Conservation (phyloP, 1,284 basidiomycete species). For the Phylloporus sp. region DNA sequence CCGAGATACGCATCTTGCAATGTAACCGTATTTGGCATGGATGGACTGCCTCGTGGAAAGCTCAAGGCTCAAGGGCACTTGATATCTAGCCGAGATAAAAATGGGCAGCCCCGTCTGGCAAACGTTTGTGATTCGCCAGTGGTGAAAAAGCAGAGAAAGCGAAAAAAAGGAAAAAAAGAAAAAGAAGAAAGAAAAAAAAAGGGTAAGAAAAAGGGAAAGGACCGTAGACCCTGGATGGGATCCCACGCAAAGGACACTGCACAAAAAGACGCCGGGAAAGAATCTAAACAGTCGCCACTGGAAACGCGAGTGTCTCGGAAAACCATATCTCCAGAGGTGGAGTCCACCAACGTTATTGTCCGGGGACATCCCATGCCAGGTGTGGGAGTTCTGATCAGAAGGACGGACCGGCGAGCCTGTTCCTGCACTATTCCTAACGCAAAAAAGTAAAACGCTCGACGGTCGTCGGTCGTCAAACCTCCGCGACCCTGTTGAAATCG, state of each 20-base stretch:
- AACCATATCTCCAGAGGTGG: background rate
- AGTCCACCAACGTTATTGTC: background rate
- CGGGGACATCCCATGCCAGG: background rate
- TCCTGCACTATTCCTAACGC: background rate
- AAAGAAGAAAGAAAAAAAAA: background rate
- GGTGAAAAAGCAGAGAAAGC: background rate
- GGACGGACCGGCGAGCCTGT: background rate
- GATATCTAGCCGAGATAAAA: constrained; percentile 35
- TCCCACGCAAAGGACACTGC: background rate
- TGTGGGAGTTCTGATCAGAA: background rate
- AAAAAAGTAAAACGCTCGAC: background rate
- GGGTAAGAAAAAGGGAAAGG: background rate
- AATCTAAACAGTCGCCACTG: background rate
- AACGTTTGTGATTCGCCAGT: constrained; percentile 1
- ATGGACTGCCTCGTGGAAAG: constrained; percentile 30
- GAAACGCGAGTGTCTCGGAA: background rate
- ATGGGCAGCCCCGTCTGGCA: background rate
- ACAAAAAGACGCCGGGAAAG: background rate
- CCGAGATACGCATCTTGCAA: constrained; percentile 18
- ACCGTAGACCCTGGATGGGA: background rate
- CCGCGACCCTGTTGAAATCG: constrained; percentile 2
- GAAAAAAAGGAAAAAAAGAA: background rate
- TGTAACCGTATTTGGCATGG: constrained; percentile 25
- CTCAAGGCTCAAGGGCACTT: constrained; percentile 18
- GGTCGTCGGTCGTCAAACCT: background rate